Base-by-base conservation (phyloP, 768 basidiomycete species). In the Omphalotus guepiniiformis region DNA sequence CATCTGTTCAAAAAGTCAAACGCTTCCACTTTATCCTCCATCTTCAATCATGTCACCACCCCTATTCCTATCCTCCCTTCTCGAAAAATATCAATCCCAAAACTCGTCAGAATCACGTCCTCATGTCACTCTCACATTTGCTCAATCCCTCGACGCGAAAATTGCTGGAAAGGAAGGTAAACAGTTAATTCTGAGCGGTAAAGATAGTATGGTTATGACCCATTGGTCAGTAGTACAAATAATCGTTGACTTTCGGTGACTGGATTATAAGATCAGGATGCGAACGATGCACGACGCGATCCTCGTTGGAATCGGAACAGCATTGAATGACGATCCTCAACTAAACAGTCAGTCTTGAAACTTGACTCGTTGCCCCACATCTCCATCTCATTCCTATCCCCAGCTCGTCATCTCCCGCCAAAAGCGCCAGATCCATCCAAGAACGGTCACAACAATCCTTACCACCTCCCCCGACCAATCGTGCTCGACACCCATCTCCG, bases 271-370 rank as follows among this genome's bases (percentile, higher is more conserved):
- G 51, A 39, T 41, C 53, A 95, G 93, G 83, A 82, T 98, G 80
- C 74, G 95, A 52, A 75, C 90, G 0, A 79, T 91, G 76, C 95
- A 98, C 65, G 91, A 96, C 57, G 93, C 78, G 7, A 97, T 99
- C 50, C 68, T 99, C 12, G 75, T 99, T 36, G 95, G 95, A 2
- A 79, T 93, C 29, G 89, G 88, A 6, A 98, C 95, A 0, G 83
- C 90, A 18, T 66, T 92, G 37, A 90, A 92, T 51, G 95, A 99
- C 58, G 76, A 99, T 61, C 95, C 95, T 3, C 88, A 96, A 58
- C 73, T 99, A n/a, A 95, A 94, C 56, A 82, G 94, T 90, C 55
- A 54, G 23, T 21, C 26, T 4, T 32, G 7, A 18, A 5, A 16
- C 13, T 6, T n/a, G 27, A 12, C 3, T 19, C n/a, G 5, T 40